These are phyloP conservation scores for Fusarium humuli DNA, from an alignment of 2,329 filamentous ascomycete genomes.

Conservation along the genomic window DNA sequence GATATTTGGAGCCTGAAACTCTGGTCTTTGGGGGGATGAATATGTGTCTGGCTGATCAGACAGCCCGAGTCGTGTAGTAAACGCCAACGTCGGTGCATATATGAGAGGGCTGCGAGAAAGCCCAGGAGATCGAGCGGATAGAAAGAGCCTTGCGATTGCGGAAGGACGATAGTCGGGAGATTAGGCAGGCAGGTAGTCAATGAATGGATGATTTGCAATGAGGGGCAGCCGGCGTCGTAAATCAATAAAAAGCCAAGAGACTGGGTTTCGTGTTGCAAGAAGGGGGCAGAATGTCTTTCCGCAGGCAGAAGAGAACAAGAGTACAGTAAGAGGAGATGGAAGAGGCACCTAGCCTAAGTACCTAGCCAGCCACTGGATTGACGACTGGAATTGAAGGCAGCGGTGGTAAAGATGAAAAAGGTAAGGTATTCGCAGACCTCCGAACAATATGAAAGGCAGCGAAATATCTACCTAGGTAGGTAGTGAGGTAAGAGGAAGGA, in stretches of 20 bases:
- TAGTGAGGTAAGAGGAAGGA: not conserved
- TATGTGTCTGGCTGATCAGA: slow-evolving; percentile 31
- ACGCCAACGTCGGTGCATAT: slow-evolving; percentile 40
- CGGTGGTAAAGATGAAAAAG: not conserved
- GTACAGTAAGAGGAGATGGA: not conserved
- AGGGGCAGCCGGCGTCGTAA: slow-evolving; percentile 24
- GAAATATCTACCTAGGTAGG: no score
- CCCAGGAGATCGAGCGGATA: not conserved
- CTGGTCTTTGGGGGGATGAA: slow-evolving; percentile 16
- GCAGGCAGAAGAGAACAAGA: slow-evolving; percentile 5
- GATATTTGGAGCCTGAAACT: slow-evolving; percentile 24
- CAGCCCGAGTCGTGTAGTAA: slow-evolving; percentile 38
- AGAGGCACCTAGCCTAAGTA: not conserved
- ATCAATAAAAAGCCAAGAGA: slow-evolving; percentile 16
- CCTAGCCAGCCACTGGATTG: not conserved
- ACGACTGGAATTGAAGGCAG: slow-evolving; percentile 30
- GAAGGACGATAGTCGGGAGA: slow-evolving; percentile 16
- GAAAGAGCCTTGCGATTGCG: slow-evolving; percentile 12
- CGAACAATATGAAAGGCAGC: not conserved
- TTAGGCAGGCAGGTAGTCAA: not conserved
- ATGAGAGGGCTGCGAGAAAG: slow-evolving; percentile 9
- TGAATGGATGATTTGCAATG: slow-evolving; percentile 15
- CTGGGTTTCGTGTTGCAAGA: slow-evolving; percentile 9
- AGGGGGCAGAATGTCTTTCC: slow-evolving; percentile 22
- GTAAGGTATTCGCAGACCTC: not conserved